Percentiles rank a stretch among this genome's conserved stretches.
Evolutionary conservation across 2,329 filamentous ascomycete species (phyloP).

Genomic region (Scopulariopsis brevicaulis): DNA sequence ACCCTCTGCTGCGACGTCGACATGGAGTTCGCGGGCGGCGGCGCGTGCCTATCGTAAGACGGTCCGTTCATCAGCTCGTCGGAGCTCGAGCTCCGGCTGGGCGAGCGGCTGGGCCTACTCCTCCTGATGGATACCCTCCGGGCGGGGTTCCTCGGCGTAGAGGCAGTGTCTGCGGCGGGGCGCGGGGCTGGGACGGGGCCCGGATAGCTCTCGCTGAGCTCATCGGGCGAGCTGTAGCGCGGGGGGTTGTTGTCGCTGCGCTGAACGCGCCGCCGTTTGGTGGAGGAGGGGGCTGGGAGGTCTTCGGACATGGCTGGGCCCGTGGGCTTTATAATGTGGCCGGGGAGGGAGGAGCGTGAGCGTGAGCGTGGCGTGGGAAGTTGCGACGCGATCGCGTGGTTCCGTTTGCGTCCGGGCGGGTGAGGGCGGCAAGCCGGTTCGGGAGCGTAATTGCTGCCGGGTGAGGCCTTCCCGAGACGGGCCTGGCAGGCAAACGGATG

Average conservation of each 20-base stretch:
- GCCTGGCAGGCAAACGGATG: too few relatives aligned
- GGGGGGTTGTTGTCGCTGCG: not conserved
- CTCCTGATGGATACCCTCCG: conserved; percentile 8
- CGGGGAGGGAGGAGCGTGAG: not conserved
- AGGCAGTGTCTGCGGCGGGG: not conserved
- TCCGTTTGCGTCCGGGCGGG: not conserved
- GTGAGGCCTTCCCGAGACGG: too few relatives aligned
- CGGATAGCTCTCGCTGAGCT: conserved; percentile 2
- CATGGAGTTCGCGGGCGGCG: not conserved
- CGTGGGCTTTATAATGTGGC: not conserved
- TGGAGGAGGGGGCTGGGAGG: not conserved
- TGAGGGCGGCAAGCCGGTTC: too few relatives aligned
- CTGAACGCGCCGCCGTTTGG: conserved; percentile 2
- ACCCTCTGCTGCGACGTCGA: not conserved
- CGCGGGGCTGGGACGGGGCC: not conserved
- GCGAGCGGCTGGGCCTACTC: conserved; percentile 8
- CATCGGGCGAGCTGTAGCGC: conserved; percentile 4
- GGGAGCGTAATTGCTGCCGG: too few relatives aligned
- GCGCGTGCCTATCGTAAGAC: conserved; percentile 6
- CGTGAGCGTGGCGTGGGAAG: not conserved
- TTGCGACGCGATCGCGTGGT: not conserved
- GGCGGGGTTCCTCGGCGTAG: not conserved
- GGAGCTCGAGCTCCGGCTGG: conserved; percentile 9
- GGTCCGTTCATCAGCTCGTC: conserved; percentile 11
- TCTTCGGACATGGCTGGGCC: conserved; percentile 1